These are phyloP conservation scores for Ceratobasidium sp. DNA, from an alignment of 1,284 basidiomycete species.

Conservation along the genomic window DNA sequence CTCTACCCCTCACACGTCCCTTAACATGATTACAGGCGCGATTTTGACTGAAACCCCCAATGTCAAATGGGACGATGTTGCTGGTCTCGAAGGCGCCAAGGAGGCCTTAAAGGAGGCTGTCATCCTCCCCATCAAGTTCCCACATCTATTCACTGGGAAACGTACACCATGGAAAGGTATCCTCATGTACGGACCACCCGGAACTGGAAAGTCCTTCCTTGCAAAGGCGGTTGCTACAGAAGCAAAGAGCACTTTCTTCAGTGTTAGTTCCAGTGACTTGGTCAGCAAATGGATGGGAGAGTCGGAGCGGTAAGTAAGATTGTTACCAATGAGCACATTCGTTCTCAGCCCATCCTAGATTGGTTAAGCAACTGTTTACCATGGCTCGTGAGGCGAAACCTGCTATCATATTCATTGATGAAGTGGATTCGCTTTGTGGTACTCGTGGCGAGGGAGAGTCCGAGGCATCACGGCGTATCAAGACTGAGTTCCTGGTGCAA, in stretches of 20 bases:
- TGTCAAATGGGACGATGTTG: constrained; percentile 97
- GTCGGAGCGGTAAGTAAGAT: constrained; percentile 77
- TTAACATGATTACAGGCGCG: constrained; percentile 59
- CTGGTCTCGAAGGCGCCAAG: constrained; percentile 92
- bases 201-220: constrained; percentile 93
- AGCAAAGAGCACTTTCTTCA: constrained; percentile 98
- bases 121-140: constrained; percentile 98
- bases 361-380: constrained; percentile 95
- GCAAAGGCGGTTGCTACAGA: constrained; percentile 99
- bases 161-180: constrained; percentile 97
- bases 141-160: constrained; percentile 97
- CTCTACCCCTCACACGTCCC: neutral
- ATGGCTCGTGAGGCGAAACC: constrained; percentile 97
- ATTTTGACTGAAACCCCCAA: constrained; percentile 95
- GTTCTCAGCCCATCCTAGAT: constrained; percentile 56
- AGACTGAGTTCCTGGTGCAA: constrained; percentile 97
- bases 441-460: constrained; percentile 95
- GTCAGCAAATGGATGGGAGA: constrained; percentile 99
- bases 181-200: constrained; percentile 92
- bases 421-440: constrained; percentile 95
- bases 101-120: constrained; percentile 97
- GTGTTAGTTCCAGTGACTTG: constrained; percentile 91
- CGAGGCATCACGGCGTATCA: constrained; percentile 93
- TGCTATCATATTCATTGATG: constrained; percentile 98
- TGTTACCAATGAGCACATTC: neutral